A percentile compares a stretch with the other conserved stretches of the same genome.
phyloP scores from a whole-genome alignment of 1,284 basidiomycete genomes.

The Sparassis latifolia region DNA sequence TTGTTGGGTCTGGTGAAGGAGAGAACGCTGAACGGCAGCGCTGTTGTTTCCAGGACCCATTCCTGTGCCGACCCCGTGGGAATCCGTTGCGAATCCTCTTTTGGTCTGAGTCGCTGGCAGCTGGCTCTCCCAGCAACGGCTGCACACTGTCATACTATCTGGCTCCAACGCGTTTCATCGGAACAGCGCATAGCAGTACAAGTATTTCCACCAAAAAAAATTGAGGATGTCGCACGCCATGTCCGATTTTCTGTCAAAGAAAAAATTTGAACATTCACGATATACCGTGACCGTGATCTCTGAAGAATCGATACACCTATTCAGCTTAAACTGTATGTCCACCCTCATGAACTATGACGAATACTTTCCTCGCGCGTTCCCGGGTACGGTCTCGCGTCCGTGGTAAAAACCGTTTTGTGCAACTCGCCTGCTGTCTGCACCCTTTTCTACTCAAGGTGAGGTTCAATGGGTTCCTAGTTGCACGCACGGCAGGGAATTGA shows the following conservation, averaged over 20 bases:
- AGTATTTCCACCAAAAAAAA: background rate
- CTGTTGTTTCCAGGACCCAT: background rate
- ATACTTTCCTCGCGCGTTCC: too few species aligned
- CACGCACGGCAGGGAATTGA: too few species aligned
- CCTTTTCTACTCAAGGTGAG: too few species aligned
- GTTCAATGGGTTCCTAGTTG: too few species aligned
- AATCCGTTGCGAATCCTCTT: background rate
- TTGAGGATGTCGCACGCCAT: background rate
- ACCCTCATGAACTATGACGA: too few species aligned
- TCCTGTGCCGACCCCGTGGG: background rate
- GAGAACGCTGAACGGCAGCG: slow-evolving; percentile 6
- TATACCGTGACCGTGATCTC: background rate
- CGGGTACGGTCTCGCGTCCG: too few species aligned
- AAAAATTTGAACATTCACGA: background rate
- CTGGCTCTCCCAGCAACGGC: too few species aligned
- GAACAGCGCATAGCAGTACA: background rate
- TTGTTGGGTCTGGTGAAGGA: slow-evolving; percentile 17
- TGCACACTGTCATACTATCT: background rate
- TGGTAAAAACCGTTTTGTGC: too few species aligned
- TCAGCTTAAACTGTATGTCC: too few species aligned
- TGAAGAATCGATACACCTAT: background rate
- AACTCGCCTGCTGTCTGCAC: too few species aligned
- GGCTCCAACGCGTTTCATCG: background rate
- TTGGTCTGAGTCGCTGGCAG: background rate
- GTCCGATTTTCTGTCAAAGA: background rate